Percentiles rank a stretch among this genome's conserved stretches.
Conservation (phyloP, 768 basidiomycete genomes). For the Terana coerulea region DNA sequence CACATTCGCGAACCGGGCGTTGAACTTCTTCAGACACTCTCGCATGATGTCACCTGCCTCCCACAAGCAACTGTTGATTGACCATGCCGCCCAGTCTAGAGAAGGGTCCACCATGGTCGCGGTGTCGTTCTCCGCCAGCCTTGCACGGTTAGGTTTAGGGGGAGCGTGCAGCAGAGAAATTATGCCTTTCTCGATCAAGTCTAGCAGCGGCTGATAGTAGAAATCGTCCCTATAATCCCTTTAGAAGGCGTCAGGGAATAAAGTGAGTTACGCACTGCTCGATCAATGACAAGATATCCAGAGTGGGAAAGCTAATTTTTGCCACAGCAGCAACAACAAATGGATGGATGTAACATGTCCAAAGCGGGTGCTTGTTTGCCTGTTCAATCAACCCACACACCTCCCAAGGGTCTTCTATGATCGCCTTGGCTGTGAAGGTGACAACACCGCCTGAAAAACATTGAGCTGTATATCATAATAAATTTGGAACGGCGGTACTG, state of each 20-base stretch:
- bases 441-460: conserved; percentile 58
- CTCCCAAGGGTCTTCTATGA: conserved; percentile 49
- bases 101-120: conserved; percentile 8
- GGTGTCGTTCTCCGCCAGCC: background rate
- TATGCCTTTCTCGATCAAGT: conserved; percentile 51
- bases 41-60: conserved; percentile 41
- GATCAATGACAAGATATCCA: conserved; percentile 39
- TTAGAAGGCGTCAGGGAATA: background rate
- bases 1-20: conserved; percentile 32
- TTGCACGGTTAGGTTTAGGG: conserved; percentile 26
- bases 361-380: conserved; percentile 58
- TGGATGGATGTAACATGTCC: conserved; percentile 66
- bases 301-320: conserved; percentile 31
- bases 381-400: conserved; percentile 45
- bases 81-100: conserved; percentile 38
- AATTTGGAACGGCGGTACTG: conserved; percentile 17
- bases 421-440: conserved; percentile 63
- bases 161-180: conserved; percentile 54
- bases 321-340: conserved; percentile 56
- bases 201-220: conserved; percentile 37
- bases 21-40: conserved; percentile 39
- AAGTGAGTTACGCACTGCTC: conserved; percentile 33
- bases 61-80: conserved; percentile 24
- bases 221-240: conserved; percentile 38
- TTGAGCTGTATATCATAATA: too few species aligned